phyloP scores from a whole-genome alignment of 2,329 filamentous ascomycete genomes.

The Leptographium galeiforme region DNA sequence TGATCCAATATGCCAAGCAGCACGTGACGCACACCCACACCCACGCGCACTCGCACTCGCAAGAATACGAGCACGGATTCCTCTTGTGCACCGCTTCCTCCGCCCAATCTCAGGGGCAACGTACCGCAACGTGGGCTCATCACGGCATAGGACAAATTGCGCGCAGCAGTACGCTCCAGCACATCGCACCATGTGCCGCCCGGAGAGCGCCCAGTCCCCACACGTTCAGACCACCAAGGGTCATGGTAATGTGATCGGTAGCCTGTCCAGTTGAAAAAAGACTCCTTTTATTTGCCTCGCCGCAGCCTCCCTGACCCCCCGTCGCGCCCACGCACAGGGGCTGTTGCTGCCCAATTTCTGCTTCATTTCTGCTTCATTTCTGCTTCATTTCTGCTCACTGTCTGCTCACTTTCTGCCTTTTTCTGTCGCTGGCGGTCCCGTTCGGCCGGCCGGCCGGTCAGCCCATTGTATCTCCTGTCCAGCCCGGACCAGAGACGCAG shows the following conservation, averaged over 20 bases:
- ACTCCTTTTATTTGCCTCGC: background rate
- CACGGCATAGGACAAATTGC: background rate
- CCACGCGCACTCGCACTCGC: too few species aligned
- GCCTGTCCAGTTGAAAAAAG: background rate
- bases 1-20: too few species aligned
- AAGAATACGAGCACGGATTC: too few species aligned
- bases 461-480: background rate
- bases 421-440: too few species aligned
- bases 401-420: too few species aligned
- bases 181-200: background rate
- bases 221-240: background rate
- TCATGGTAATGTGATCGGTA: background rate
- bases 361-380: too few species aligned
- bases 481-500: background rate
- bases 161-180: background rate
- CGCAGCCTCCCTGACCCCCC: background rate
- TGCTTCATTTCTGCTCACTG: too few species aligned
- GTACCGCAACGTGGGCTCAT: background rate
- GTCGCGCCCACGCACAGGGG: background rate
- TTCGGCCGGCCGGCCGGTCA: background rate
- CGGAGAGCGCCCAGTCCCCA: background rate
- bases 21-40: too few species aligned
- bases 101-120: background rate
- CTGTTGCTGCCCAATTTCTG: background rate
- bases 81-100: background rate